Conservation (phyloP, 2,329 filamentous ascomycete genomes). For the Scorias spongiosa region DNA sequence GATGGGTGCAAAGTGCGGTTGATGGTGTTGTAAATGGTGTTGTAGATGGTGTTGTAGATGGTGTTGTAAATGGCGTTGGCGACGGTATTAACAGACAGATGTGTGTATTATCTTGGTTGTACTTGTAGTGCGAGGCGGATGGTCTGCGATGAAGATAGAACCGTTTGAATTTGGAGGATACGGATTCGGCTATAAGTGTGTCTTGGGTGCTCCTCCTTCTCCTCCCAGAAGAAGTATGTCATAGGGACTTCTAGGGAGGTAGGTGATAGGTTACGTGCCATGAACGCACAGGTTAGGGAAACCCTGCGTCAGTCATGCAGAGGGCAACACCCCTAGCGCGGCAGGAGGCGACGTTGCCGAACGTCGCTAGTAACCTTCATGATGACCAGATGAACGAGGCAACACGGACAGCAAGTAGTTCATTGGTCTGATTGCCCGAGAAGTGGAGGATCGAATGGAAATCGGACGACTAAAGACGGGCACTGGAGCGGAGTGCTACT, state of each 20-base stretch:
- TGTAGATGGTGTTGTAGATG: not conserved
- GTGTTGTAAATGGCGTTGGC: conserved; percentile 1
- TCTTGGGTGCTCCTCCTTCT: too few relatives aligned
- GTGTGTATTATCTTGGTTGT: too few relatives aligned
- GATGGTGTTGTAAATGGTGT: conserved; percentile 2
- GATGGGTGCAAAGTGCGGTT: not conserved
- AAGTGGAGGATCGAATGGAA: not conserved
- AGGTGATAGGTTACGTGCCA: too few relatives aligned
- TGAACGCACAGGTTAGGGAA: conserved; percentile 4
- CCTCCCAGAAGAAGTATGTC: too few relatives aligned
- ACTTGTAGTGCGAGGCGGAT: too few relatives aligned
- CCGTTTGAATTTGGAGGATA: too few relatives aligned
- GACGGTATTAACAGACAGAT: too few relatives aligned
- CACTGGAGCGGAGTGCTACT: not conserved
- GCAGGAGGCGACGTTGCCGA: not conserved
- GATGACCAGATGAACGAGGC: not conserved
- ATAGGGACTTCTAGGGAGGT: too few relatives aligned
- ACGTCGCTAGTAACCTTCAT: not conserved
- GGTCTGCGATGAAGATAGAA: too few relatives aligned
- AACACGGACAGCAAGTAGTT: not conserved
- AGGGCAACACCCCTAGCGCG: not conserved
- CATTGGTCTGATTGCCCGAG: not conserved
- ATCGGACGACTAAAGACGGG: not conserved
- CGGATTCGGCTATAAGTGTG: too few relatives aligned
- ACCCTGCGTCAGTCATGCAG: conserved; percentile 9